These are phyloP conservation scores for Punica granatum DNA, from an alignment of 345 rosid species.

Conservation along the genomic window DNA sequence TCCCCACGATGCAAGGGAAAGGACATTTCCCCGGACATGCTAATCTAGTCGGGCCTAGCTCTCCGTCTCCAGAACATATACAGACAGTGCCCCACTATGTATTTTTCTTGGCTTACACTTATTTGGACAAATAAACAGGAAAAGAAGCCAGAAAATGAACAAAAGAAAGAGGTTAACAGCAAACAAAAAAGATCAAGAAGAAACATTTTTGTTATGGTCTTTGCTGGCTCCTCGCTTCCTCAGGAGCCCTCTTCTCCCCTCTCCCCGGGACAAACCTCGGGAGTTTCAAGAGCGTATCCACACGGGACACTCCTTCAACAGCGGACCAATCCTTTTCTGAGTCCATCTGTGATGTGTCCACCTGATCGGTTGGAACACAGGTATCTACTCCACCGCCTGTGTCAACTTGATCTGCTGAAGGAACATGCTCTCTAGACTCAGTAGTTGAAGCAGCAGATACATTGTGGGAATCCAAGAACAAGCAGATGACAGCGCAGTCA, in stretches of 20 bases:
- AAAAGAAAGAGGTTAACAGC: conserved; percentile 5
- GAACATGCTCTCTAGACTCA: conserved; percentile 27
- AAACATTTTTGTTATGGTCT: conserved; percentile 8
- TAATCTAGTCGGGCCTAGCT: conserved; percentile 53
- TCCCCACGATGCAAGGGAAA: conserved; percentile 16
- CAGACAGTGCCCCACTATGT: conserved; percentile 21
- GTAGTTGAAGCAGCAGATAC: conserved; percentile 32
- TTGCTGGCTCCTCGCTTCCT: conserved; percentile 11
- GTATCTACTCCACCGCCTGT: conserved; percentile 18
- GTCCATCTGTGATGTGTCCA: conserved; percentile 30
- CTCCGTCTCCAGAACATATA: conserved; percentile 22
- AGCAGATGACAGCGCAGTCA: conserved; percentile 94
- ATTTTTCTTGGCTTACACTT: conserved; percentile 9
- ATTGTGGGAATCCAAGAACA: conserved; percentile 54
- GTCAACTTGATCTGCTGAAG: conserved; percentile 20
- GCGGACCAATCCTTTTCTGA: conserved; percentile 70
- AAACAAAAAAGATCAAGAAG: conserved; percentile 9
- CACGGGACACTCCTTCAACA: conserved; percentile 83
- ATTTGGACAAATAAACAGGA: conserved; percentile 2
- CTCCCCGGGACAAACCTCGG: conserved; percentile 78
- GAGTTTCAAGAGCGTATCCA: conserved; percentile 62
- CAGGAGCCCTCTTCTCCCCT: conserved; percentile 23
- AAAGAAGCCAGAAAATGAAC: conserved; percentile 13
- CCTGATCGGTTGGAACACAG: conserved; percentile 24
- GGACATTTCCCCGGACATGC: conserved; percentile 46